Evolutionary conservation across 2,329 filamentous ascomycete species (phyloP), one percentile per base, ranked within the genome.

Genomic region (Epichloe typhina): DNA sequence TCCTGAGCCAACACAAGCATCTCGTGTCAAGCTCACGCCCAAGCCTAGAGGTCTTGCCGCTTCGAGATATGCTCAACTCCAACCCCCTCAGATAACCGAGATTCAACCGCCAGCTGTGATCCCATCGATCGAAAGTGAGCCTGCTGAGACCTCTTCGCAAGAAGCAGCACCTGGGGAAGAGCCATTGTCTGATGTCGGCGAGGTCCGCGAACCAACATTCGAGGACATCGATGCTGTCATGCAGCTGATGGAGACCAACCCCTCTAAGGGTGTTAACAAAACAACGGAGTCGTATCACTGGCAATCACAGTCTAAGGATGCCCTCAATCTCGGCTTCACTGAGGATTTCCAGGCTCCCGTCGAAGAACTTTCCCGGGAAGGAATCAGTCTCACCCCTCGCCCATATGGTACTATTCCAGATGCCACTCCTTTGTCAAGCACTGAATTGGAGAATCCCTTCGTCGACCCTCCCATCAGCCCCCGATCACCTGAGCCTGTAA

Each of bases 151-250:
- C 9, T 38, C 41, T 23, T 33, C 46, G 46, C 40, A 38, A 23
- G 46, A 52, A 12, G 23, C 21, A 6, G 17, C 23, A 15, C 44
- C 39, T 19, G 44, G 42, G 17, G 3, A 44, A 17, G 19, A 26
- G 17, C 38, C 38, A 19, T 40, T 33, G 9, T 41, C 47, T 21
- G 48, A 52, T 17, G 23, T 49, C 19, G 37, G 52, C 15, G 47
- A 58, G 4, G 60, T 62, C 6, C 59, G 60, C 19, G 72, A 73
- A 54, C 73, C 71, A 6, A 79, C 83, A 0, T 87, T 87, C 58
- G 84, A 91, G 57, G 89, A 96, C 62, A 90, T 96, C 60, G 90
- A 96, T 69, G 88, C 85, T 43, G 82, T 96, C 49, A 95, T 97
- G 88, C 80, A 84, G 56, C 84, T 93, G 53, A 77, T 96, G 59